Conservation (phyloP, 139 green algal genomes). For the Coelastrella sp. region DNA sequence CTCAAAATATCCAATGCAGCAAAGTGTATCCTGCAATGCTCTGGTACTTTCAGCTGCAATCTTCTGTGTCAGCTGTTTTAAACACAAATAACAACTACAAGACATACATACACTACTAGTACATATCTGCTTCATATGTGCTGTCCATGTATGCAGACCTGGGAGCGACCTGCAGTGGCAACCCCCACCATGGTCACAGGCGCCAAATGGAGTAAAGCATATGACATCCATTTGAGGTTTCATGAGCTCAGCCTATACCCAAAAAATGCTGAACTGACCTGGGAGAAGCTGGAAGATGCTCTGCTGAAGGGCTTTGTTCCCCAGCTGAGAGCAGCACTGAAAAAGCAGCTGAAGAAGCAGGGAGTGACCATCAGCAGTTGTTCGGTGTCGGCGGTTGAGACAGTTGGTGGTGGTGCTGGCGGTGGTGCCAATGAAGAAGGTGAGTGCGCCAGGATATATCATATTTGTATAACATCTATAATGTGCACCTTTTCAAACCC, state of each 20-base stretch:
- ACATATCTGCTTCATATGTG: neutral
- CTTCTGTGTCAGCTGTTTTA: no score
- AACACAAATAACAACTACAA: no score
- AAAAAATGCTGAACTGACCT: slow-evolving; percentile 74
- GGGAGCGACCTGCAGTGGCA: slow-evolving; percentile 25
- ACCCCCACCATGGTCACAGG: neutral
- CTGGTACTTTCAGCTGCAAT: no score
- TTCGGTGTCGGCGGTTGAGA: neutral
- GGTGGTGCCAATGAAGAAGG: neutral
- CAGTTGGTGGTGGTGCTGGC: neutral
- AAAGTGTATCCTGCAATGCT: no score
- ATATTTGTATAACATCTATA: no score
- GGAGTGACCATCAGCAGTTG: neutral
- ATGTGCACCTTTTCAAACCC: no score
- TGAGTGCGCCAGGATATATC: neutral
- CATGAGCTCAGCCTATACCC: slow-evolving; percentile 64
- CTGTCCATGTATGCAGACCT: neutral
- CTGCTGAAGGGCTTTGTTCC: slow-evolving; percentile 78
- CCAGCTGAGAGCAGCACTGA: slow-evolving; percentile 57
- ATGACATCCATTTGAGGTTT: slow-evolving; percentile 61
- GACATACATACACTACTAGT: no score
- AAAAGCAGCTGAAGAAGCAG: slow-evolving; percentile 50
- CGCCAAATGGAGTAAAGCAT: slow-evolving; percentile 20
- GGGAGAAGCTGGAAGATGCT: slow-evolving; percentile 68
- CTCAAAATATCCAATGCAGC: no score